Conservation (phyloP, 441 rosid species). For the Syzygium malaccense region DNA sequence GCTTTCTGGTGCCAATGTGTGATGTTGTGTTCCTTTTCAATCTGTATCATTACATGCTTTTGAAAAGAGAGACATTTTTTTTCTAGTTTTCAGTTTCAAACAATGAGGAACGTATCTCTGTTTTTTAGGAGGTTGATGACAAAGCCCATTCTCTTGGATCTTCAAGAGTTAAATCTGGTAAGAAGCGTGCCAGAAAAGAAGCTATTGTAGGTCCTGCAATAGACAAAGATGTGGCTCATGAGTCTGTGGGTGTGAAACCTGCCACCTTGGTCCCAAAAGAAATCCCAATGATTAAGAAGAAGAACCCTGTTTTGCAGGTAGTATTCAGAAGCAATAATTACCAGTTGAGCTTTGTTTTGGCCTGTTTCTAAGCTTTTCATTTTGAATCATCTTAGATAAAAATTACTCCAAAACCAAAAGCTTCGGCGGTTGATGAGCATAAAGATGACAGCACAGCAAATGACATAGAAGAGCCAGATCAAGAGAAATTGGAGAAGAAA, state of each 20-base stretch:
- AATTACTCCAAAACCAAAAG: slow-evolving; percentile 55
- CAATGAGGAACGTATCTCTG: background rate
- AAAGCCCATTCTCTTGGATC: slow-evolving; percentile 13
- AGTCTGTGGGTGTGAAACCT: slow-evolving; percentile 80
- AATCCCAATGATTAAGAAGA: slow-evolving; percentile 77
- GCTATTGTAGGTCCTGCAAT: slow-evolving; percentile 76
- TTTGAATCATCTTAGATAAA: slow-evolving; percentile 46
- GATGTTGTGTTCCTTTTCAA: background rate
- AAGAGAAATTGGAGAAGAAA: slow-evolving; percentile 30
- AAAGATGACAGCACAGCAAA: slow-evolving; percentile 36
- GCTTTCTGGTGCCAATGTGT: background rate
- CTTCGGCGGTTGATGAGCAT: slow-evolving; percentile 12
- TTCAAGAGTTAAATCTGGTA: slow-evolving; percentile 29
- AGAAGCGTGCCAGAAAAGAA: slow-evolving; percentile 63
- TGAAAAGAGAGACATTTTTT: background rate
- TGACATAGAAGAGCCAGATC: slow-evolving; percentile 31
- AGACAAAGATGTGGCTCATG: slow-evolving; percentile 68
- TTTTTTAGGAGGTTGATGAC: slow-evolving; percentile 29
- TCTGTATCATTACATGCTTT: background rate
- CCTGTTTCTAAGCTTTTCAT: background rate
- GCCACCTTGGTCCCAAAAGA: slow-evolving; percentile 82
- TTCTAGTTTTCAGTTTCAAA: background rate
- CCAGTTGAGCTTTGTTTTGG: background rate
- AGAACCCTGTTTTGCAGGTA: slow-evolving; percentile 82
- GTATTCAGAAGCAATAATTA: background rate